Percentiles rank a stretch among this genome's conserved stretches.
These are phyloP conservation scores for Phytophthora vignae DNA, from an alignment of 352 stramenopile genomes.

Conservation along the genomic window DNA sequence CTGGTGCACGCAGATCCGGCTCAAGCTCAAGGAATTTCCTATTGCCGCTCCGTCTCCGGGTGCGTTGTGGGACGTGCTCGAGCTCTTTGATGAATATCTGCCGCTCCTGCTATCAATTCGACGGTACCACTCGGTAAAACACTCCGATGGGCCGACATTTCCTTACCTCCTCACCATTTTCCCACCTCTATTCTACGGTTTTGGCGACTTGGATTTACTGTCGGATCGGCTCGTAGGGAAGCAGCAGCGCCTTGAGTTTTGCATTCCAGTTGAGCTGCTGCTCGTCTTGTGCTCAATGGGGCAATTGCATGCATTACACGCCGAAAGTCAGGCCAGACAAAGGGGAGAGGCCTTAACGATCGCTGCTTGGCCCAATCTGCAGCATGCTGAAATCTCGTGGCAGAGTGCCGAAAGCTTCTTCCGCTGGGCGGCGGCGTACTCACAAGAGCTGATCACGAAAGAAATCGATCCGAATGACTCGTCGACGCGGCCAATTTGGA, in stretches of 20 bases:
- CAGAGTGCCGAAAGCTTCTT: constrained; percentile 39
- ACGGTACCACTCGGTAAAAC: constrained; percentile 29
- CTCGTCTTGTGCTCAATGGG: constrained; percentile 48
- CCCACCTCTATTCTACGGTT: constrained; percentile 58
- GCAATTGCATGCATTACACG: constrained; percentile 43
- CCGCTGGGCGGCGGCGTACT: constrained; percentile 19
- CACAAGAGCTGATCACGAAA: constrained; percentile 4
- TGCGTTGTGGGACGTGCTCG: constrained; percentile 38
- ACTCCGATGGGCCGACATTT: neutral
- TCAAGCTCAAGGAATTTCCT: constrained; percentile 63
- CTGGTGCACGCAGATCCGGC: constrained; percentile 39
- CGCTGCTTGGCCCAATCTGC: constrained; percentile 23
- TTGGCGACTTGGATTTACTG: constrained; percentile 42
- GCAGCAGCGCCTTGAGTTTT: constrained; percentile 31
- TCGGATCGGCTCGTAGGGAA: constrained; percentile 41
- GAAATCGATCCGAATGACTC: constrained; percentile 1
- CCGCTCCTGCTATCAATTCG: constrained; percentile 52
- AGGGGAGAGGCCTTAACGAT: constrained; percentile 10
- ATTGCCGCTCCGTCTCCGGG: constrained; percentile 36
- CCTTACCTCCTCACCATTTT: constrained; percentile 32
- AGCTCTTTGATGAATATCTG: constrained; percentile 53
- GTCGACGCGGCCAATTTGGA: constrained; percentile 9
- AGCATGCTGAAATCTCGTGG: constrained; percentile 44
- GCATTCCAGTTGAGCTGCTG: constrained; percentile 43
- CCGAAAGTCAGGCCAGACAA: constrained; percentile 37